A percentile compares a stretch with the other conserved stretches of the same genome.
Conservation (phyloP, 2,329 filamentous ascomycete species). For the Helicocarpus griseus region DNA sequence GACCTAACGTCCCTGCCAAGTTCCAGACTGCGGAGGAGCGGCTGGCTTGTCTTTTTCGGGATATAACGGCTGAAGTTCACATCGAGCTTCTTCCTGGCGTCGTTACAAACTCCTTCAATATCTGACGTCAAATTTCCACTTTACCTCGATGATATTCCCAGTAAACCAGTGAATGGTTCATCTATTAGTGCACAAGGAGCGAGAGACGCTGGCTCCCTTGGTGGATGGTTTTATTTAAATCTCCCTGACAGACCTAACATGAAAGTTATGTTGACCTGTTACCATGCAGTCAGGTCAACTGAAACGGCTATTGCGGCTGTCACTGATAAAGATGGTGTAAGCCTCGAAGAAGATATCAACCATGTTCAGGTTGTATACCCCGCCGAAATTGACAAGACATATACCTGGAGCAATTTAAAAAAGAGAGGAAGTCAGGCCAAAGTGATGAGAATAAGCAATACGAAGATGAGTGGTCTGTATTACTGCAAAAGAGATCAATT, state of each 20-base stretch:
- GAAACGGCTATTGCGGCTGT: not conserved
- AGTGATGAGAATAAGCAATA: too few species aligned
- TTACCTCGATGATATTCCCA: not conserved
- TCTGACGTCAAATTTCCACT: too few species aligned
- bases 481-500: too few species aligned
- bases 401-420: too few species aligned
- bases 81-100: too few species aligned
- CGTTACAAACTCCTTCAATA: too few species aligned
- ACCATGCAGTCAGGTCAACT: constrained; percentile 1
- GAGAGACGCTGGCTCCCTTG: constrained; percentile 1
- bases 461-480: too few species aligned
- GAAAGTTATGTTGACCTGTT: constrained; percentile 4
- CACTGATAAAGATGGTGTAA: constrained; percentile 2
- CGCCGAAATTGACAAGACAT: not conserved
- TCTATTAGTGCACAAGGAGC: constrained; percentile 1
- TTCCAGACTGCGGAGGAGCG: too few species aligned
- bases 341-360: not conserved
- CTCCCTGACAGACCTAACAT: not conserved
- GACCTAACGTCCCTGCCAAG: too few species aligned
- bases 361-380: constrained; percentile 2
- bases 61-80: too few species aligned
- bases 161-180: not conserved
- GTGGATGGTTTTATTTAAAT: constrained; percentile 6
- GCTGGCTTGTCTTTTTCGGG: too few species aligned
- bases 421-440: too few species aligned